Base-by-base conservation (phyloP, 2,329 filamentous ascomycete genomes). In the Calonectria pauciramosa region DNA sequence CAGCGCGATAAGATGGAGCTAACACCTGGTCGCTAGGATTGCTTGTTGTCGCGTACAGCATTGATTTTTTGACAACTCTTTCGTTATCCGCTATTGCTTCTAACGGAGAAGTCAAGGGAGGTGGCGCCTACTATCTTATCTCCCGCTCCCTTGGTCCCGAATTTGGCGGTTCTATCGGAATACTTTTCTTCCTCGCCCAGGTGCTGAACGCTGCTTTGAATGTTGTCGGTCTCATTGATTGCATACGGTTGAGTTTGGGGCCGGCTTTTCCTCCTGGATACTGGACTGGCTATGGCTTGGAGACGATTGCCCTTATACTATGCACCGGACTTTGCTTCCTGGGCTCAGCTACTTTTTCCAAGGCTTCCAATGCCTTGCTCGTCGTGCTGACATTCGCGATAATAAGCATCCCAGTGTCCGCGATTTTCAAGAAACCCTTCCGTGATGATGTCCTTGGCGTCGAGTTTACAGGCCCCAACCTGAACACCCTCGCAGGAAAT, bases 151-250 rank as follows among this genome's bases (percentile, higher is more conserved):
- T 98, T 4, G 95, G 95, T 0, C 95, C 95, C 9, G 95, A 98
- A 81, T 98, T 98, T 82, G 95, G 95, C 32, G 95, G 95, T 20
- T 95, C 94, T 1, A 97, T 98, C 76, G 95, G 95, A 2, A 90
- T 97, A 30, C 91, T 98, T 16, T 97, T 97, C 84, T 98, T 97
- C 83, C 88, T 97, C n/a, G 95, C 95, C n/a, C 94, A 95, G 77
- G 93, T 94, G 2, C 91, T 98, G 81, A 97, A 96, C 82, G 96
- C 95, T 1, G 94, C 94, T 47, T 91, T 98, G 89, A 98, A 98
- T 81, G 91, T 96, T 30, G 95, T 97, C 54, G 95, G 95, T 86
- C 88, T 98, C 59, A 91, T 98, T 76, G 94, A 97, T 85, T 97
- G 95, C 80, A 89, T 97, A 71, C 92, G 91, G 68, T 90, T 96